A percentile compares a stretch with the other conserved stretches of the same genome.
These are phyloP conservation scores for Trichoderma koningiopsis DNA, from an alignment of 2,329 filamentous ascomycete genomes.

Conservation along the genomic window DNA sequence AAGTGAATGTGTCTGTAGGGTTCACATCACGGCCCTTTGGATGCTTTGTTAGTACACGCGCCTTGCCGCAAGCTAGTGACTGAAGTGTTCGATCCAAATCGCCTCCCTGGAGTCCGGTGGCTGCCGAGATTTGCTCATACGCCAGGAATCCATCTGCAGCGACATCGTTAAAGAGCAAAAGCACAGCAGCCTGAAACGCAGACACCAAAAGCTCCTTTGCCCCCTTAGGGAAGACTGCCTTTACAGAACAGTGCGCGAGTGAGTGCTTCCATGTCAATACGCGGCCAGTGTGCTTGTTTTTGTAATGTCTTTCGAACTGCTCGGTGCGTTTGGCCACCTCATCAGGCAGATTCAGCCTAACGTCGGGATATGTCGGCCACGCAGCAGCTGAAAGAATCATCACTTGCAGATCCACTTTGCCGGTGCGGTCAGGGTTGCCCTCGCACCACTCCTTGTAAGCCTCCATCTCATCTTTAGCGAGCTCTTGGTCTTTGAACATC, in stretches of 20 bases:
- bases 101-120: slow-evolving; percentile 71
- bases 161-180: slow-evolving; percentile 84
- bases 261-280: slow-evolving; percentile 90
- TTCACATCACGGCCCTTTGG: slow-evolving; percentile 83
- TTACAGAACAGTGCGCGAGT: slow-evolving; percentile 86
- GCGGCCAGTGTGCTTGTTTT: slow-evolving; percentile 83
- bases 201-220: slow-evolving; percentile 88
- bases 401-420: slow-evolving; percentile 68
- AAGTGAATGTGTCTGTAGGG: slow-evolving; percentile 76
- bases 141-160: slow-evolving; percentile 61
- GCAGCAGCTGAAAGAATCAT: slow-evolving; percentile 88
- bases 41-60: slow-evolving; percentile 79
- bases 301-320: slow-evolving; percentile 84
- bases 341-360: slow-evolving; percentile 69
- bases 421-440: slow-evolving; percentile 51
- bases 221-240: slow-evolving; percentile 76
- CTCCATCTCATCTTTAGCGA: slow-evolving; percentile 90
- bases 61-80: slow-evolving; percentile 89
- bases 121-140: slow-evolving; percentile 74
- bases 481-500: slow-evolving; percentile 98
- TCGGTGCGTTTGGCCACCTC: slow-evolving; percentile 76
- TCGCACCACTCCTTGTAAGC: slow-evolving; percentile 74
- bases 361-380: slow-evolving; percentile 89
- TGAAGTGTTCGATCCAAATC: slow-evolving; percentile 91
- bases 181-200: slow-evolving; percentile 87